A percentile compares a stretch with the other conserved stretches of the same genome.
Conservation (phyloP, 2,329 filamentous ascomycete species). For the Fusarium papillatum region DNA sequence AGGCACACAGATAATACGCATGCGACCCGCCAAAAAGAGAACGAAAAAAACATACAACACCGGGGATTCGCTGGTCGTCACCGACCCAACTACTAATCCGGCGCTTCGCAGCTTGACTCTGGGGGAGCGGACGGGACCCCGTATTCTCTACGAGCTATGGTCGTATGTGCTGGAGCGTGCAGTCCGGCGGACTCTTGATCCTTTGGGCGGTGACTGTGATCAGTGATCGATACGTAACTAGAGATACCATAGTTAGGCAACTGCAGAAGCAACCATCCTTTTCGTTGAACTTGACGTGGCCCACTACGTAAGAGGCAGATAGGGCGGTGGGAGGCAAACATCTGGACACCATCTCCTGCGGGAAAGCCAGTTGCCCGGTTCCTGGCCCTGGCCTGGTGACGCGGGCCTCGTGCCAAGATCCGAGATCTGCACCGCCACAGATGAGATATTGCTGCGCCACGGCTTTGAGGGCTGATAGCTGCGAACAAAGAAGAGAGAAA, state of each 20-base stretch:
- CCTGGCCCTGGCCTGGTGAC: slow-evolving; percentile 6
- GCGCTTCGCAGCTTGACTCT: slow-evolving; percentile 2
- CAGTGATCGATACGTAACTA: background rate
- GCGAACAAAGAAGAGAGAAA: background rate
- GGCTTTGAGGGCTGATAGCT: background rate
- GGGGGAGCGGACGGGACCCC: background rate
- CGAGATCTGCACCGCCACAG: slow-evolving; percentile 9
- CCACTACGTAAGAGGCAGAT: slow-evolving; percentile 1
- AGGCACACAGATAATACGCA: background rate
- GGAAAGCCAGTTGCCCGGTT: slow-evolving; percentile 2
- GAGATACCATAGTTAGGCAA: background rate
- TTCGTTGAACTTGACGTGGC: slow-evolving; percentile 2
- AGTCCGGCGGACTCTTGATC: background rate
- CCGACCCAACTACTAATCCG: slow-evolving; percentile 2
- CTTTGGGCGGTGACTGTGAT: background rate
- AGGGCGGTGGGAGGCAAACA: background rate
- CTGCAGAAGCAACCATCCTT: background rate
- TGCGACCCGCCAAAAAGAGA: background rate
- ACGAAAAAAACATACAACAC: background rate
- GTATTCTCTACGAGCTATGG: slow-evolving; percentile 4
- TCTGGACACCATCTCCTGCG: background rate
- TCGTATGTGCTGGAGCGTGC: background rate
- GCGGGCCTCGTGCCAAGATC: slow-evolving; percentile 5
- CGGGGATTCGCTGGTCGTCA: slow-evolving; percentile 1
- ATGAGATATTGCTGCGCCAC: background rate